phyloP scores from a whole-genome alignment of 2,329 filamentous ascomycete species.

The Exophiala sideris region DNA sequence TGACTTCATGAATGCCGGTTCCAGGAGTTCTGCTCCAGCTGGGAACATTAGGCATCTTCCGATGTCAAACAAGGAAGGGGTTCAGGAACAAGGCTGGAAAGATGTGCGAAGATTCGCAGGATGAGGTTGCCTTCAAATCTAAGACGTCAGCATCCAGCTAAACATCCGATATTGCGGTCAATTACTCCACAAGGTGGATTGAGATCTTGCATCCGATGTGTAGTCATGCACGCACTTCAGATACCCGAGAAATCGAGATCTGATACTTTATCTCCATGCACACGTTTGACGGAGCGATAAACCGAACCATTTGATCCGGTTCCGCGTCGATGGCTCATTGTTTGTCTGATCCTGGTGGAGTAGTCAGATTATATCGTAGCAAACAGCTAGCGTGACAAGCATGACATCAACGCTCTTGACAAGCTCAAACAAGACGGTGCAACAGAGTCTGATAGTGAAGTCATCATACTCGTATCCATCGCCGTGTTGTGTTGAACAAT shows the following conservation, averaged over 20 bases:
- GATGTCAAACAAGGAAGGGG: too few species aligned
- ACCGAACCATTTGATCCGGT: conserved; percentile 3
- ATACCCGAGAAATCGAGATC: conserved; percentile 2
- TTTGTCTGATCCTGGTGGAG: too few species aligned
- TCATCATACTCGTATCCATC: too few species aligned
- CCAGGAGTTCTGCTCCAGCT: not conserved
- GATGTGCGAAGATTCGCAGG: not conserved
- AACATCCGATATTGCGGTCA: not conserved
- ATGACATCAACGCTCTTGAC: too few species aligned
- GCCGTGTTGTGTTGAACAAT: too few species aligned
- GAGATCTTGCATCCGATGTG: conserved; percentile 6
- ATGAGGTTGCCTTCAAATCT: not conserved
- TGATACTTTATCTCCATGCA: not conserved
- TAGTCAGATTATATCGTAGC: too few species aligned
- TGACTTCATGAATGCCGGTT: not conserved
- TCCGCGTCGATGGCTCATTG: too few species aligned
- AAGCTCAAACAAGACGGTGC: too few species aligned
- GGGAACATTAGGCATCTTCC: not conserved
- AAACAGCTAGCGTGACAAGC: too few species aligned
- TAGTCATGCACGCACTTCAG: conserved; percentile 7
- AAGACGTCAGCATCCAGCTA: conserved; percentile 14
- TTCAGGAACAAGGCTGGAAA: conserved; percentile 7
- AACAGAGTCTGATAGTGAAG: too few species aligned
- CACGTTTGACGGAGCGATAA: conserved; percentile 5
- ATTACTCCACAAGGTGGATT: conserved; percentile 1